A percentile compares a stretch with the other conserved stretches of the same genome.
Conservation (phyloP, 129 eudicot genomes). For the Arctium minus region DNA sequence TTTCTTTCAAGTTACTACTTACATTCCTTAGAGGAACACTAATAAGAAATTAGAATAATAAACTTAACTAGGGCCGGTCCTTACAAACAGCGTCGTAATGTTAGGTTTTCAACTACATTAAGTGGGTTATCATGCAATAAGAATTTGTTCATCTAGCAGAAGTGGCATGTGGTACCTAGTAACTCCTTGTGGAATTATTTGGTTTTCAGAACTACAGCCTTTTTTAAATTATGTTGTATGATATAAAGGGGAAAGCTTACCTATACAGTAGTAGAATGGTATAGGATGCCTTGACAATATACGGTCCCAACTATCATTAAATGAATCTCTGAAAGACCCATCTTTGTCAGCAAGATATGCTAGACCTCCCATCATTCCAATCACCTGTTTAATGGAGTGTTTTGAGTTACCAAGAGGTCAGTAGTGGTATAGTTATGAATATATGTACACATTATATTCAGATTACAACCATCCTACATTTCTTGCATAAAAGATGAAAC, state of each 20-base stretch:
- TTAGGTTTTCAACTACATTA: neutral
- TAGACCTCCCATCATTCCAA: constrained; percentile 60
- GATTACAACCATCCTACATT: neutral
- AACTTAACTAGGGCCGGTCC: neutral
- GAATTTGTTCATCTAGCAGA: neutral
- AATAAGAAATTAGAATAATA: neutral
- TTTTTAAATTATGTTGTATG: neutral
- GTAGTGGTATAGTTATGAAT: neutral
- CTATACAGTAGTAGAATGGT: constrained; percentile 88
- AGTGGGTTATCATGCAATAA: neutral
- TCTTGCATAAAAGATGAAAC: neutral
- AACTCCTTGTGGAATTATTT: neutral
- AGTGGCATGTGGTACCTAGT: neutral
- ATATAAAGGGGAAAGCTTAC: constrained; percentile 26
- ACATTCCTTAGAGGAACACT: neutral
- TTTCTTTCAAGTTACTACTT: neutral
- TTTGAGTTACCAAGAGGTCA: constrained; percentile 4
- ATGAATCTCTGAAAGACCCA: constrained; percentile 74
- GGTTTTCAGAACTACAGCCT: neutral
- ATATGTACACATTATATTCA: neutral
- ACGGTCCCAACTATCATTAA: constrained; percentile 88
- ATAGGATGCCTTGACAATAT: constrained; percentile 81
- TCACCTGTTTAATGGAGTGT: constrained; percentile 44
- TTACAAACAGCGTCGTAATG: neutral
- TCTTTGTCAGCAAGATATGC: constrained; percentile 74